Percentiles rank a stretch among this genome's conserved stretches.
These are phyloP conservation scores for Sporothrix luriei DNA, from an alignment of 2,329 filamentous ascomycete genomes.

Conservation along the genomic window DNA sequence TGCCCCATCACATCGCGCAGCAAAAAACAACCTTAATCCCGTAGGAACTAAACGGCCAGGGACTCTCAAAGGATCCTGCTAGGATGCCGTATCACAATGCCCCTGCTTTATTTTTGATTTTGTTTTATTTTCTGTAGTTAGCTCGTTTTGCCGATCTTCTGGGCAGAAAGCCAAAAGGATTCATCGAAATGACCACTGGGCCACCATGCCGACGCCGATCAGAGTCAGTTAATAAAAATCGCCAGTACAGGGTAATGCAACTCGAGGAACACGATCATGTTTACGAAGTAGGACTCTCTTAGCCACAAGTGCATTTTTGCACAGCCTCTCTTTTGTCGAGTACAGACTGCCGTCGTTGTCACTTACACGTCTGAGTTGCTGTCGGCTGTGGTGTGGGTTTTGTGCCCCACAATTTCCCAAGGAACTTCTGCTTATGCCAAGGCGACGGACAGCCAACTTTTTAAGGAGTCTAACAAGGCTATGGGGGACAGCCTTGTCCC, in stretches of 20 bases:
- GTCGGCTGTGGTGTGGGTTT: no score
- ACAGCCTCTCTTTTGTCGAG: conserved; percentile 1
- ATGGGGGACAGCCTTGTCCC: not conserved
- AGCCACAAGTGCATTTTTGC: not conserved
- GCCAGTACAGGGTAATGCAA: no score
- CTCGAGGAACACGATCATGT: no score
- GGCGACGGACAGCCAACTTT: conserved; percentile 5
- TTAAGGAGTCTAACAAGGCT: not conserved
- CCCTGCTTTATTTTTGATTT: not conserved
- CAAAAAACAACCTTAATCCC: conserved; percentile 22
- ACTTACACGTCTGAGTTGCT: no score
- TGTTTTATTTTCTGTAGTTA: not conserved
- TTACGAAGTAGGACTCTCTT: not conserved
- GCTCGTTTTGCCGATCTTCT: not conserved
- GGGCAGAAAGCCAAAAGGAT: no score
- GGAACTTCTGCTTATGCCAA: conserved; percentile 1
- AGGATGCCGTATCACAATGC: conserved; percentile 11
- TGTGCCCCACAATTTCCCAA: not conserved
- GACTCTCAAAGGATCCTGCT: not conserved
- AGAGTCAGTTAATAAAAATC: no score
- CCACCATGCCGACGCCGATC: no score
- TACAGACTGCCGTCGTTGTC: not conserved
- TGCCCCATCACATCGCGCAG: not conserved
- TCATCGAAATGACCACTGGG: no score
- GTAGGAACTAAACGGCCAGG: no score